These are phyloP conservation scores for Litsea cubeba DNA, from an alignment of 164 flowering plant genomes.

Conservation along the genomic window DNA sequence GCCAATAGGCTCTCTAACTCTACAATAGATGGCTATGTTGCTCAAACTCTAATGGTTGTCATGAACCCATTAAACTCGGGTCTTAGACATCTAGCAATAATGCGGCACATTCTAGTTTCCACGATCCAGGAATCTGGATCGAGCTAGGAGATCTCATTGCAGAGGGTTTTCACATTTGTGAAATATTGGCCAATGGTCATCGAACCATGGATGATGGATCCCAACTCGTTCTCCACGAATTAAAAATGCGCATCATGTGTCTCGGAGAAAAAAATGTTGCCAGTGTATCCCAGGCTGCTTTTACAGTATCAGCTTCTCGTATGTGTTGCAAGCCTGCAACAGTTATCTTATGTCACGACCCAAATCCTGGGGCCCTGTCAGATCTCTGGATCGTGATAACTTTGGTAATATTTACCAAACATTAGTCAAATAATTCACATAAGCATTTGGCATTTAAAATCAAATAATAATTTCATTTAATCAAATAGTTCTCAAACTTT, in stretches of 20 bases:
- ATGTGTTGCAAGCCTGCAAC: too few species aligned
- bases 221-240: background rate
- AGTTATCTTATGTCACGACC: too few species aligned
- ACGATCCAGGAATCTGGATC: slow-evolving; percentile 5
- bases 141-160: slow-evolving; percentile 8
- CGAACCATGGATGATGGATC: background rate
- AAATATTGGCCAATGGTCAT: background rate
- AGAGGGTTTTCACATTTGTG: background rate
- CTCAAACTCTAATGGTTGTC: slow-evolving; percentile 15
- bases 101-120: background rate
- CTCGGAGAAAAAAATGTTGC: too few species aligned
- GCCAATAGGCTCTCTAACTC: slow-evolving; percentile 14
- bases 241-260: background rate
- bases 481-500: too few species aligned
- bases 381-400: too few species aligned
- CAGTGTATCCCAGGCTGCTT: too few species aligned
- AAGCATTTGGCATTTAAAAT: too few species aligned
- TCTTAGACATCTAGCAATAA: slow-evolving; percentile 7
- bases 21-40: slow-evolving; percentile 11
- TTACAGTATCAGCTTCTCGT: too few species aligned
- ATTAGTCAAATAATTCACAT: too few species aligned
- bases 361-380: too few species aligned
- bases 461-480: too few species aligned
- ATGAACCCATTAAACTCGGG: slow-evolving; percentile 9
- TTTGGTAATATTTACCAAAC: too few species aligned